A percentile compares a stretch with the other conserved stretches of the same genome.
These are phyloP conservation scores for Cladosporium cucumerinum DNA, from an alignment of 2,329 filamentous ascomycete genomes.

Conservation along the genomic window DNA sequence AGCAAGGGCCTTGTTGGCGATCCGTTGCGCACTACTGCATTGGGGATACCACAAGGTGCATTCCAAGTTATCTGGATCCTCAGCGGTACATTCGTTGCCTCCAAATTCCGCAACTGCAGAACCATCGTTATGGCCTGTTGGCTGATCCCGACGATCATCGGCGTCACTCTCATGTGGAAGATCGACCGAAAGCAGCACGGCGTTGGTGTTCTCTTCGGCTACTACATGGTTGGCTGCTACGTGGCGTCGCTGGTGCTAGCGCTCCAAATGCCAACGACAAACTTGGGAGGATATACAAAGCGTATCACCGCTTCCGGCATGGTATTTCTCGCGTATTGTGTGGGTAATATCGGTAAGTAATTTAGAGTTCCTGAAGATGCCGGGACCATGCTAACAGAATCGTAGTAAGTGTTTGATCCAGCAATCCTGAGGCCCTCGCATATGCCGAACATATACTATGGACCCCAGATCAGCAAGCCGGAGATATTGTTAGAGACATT, in stretches of 20 bases:
- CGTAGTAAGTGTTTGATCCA: neutral
- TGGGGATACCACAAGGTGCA: constrained; percentile 53
- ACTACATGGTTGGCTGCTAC: constrained; percentile 50
- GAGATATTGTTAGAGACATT: constrained; percentile 33
- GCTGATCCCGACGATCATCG: constrained; percentile 51
- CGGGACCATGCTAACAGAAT: constrained; percentile 23
- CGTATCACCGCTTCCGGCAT: constrained; percentile 46
- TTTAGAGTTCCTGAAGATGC: constrained; percentile 37
- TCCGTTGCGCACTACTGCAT: constrained; percentile 47
- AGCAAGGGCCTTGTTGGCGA: constrained; percentile 46
- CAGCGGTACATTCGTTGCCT: constrained; percentile 51
- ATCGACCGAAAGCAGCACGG: constrained; percentile 40
- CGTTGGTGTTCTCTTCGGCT: constrained; percentile 50
- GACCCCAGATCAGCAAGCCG: neutral
- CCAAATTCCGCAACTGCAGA: constrained; percentile 49
- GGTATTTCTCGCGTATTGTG: constrained; percentile 45
- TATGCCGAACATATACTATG: neutral
- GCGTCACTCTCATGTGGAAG: constrained; percentile 51
- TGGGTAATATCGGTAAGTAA: constrained; percentile 31
- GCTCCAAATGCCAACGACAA: constrained; percentile 51
- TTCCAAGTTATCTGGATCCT: constrained; percentile 56
- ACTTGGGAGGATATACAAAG: constrained; percentile 50
- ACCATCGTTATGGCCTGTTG: constrained; percentile 53
- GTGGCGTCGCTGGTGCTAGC: constrained; percentile 54
- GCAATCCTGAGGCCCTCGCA: neutral